Conservation (phyloP, 768 basidiomycete genomes). For the Coprinopsis sp. region DNA sequence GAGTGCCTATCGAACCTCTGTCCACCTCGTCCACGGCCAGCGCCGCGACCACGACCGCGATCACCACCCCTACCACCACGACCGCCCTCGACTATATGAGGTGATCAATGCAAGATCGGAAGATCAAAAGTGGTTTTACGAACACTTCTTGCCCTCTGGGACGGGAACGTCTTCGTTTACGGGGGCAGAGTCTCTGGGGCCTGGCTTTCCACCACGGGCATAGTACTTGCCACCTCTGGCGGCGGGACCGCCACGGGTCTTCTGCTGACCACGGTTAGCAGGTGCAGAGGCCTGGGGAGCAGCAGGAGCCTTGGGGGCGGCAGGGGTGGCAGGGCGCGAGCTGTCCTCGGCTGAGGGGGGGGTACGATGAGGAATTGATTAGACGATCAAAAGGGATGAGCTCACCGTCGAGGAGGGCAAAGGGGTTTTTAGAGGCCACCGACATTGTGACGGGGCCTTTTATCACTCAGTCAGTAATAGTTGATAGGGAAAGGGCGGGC, state of each 20-base stretch:
- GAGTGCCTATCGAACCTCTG: constrained; percentile 85
- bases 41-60: constrained; percentile 47
- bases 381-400: constrained; percentile 20
- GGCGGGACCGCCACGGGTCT: constrained; percentile 52
- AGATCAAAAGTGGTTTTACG: constrained; percentile 15
- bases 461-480: constrained; percentile 28
- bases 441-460: constrained; percentile 78
- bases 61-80: constrained; percentile 50
- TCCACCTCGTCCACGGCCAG: constrained; percentile 53
- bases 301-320: constrained; percentile 26
- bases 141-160: constrained; percentile 32
- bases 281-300: constrained; percentile 15
- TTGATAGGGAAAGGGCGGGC: constrained; percentile 15
- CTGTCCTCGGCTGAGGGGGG: constrained; percentile 38
- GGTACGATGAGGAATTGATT: constrained; percentile 15
- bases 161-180: constrained; percentile 25
- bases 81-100: constrained; percentile 38
- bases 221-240: constrained; percentile 67
- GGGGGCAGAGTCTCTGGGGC: constrained; percentile 29
- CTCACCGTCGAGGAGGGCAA: constrained; percentile 76
- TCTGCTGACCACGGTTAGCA: constrained; percentile 40
- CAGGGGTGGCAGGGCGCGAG: constrained; percentile 38
- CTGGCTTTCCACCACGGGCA: constrained; percentile 44
- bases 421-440: constrained; percentile 86
- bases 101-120: constrained; percentile 11